Conservation (phyloP, 2,329 filamentous ascomycete species). For the Colletotrichum sojae region DNA sequence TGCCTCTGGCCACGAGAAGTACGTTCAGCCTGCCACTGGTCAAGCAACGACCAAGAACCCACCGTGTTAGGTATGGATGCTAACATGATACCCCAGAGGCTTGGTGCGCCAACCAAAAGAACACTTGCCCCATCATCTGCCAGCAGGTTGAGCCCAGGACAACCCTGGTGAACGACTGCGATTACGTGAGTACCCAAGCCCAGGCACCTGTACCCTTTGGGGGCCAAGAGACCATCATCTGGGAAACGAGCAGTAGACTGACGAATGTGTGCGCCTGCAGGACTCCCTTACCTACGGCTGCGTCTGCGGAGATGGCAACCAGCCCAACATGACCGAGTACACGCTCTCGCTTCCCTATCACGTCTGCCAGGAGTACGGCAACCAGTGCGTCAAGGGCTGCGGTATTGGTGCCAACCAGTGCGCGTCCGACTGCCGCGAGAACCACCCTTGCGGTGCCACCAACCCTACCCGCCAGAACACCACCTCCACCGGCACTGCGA, state of each 20-base stretch:
- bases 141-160: slow-evolving; percentile 68
- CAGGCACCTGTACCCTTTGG: background rate
- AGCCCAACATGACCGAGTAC: slow-evolving; percentile 83
- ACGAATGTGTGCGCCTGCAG: slow-evolving; percentile 51
- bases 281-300: slow-evolving; percentile 77
- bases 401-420: slow-evolving; percentile 68
- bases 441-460: slow-evolving; percentile 81
- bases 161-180: slow-evolving; percentile 75
- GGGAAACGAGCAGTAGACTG: background rate
- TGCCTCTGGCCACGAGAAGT: slow-evolving; percentile 68
- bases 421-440: slow-evolving; percentile 69
- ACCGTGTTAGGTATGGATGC: slow-evolving; percentile 20
- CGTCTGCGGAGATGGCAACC: slow-evolving; percentile 75
- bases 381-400: slow-evolving; percentile 76
- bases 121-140: slow-evolving; percentile 81
- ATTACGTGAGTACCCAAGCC: slow-evolving; percentile 65
- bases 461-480: slow-evolving; percentile 73
- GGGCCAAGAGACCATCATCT: background rate
- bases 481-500: slow-evolving; percentile 60
- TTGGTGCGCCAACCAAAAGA: slow-evolving; percentile 77
- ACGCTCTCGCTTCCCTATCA: slow-evolving; percentile 84
- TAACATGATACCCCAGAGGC: slow-evolving; percentile 55
- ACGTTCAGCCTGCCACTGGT: slow-evolving; percentile 48
- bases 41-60: too few relatives aligned
- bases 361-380: slow-evolving; percentile 79